These are phyloP conservation scores for Polychaeton citri DNA, from an alignment of 2,329 filamentous ascomycete species.

Conservation along the genomic window DNA sequence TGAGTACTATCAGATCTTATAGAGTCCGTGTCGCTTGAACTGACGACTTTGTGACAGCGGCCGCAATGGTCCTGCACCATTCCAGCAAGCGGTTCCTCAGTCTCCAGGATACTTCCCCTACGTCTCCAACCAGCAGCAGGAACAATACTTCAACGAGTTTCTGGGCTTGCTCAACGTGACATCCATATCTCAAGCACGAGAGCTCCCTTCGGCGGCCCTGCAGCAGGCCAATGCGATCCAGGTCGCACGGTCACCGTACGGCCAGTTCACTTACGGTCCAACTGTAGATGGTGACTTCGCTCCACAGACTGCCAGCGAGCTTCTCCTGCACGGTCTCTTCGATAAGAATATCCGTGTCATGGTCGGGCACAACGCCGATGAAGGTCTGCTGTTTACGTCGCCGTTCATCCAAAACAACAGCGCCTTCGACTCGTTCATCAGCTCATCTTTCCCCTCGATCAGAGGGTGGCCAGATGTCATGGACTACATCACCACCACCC, in stretches of 20 bases:
- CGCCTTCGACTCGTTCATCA: conserved; percentile 16
- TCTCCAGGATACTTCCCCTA: conserved; percentile 32
- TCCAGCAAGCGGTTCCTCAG: conserved; percentile 33
- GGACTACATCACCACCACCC: conserved; percentile 27
- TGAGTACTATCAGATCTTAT: background rate
- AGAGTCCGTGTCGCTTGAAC: background rate
- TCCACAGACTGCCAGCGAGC: conserved; percentile 31
- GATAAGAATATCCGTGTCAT: conserved; percentile 33
- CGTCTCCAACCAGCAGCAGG: conserved; percentile 22
- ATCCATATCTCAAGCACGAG: conserved; percentile 31
- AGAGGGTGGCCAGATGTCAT: conserved; percentile 17
- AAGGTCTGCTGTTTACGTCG: conserved; percentile 30
- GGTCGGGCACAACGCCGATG: conserved; percentile 30
- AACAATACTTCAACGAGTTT: conserved; percentile 26
- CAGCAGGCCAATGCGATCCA: conserved; percentile 33
- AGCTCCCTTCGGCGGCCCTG: conserved; percentile 25
- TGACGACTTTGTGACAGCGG: conserved; percentile 27
- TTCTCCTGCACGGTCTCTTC: conserved; percentile 31
- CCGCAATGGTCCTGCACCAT: conserved; percentile 27
- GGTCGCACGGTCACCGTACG: conserved; percentile 26
- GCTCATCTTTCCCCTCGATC: conserved; percentile 16
- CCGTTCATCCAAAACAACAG: conserved; percentile 22
- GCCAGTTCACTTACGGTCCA: conserved; percentile 32
- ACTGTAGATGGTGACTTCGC: conserved; percentile 37
- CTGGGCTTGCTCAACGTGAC: conserved; percentile 29